Conservation (phyloP, 1,284 basidiomycete species). For the Tilletia caries region DNA sequence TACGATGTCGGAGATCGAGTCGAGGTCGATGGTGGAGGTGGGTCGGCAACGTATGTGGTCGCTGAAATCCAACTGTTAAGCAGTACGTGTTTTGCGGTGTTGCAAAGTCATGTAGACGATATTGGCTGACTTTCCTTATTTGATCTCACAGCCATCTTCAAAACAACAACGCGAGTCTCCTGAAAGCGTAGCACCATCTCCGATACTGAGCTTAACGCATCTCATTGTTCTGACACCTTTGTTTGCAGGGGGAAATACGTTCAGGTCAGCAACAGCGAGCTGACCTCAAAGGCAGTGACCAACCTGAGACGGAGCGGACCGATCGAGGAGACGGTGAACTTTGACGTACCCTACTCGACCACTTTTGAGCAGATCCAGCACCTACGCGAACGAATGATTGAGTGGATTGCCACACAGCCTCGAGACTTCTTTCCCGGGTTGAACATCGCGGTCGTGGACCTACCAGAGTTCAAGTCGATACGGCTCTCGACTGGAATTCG, state of each 20-base stretch:
- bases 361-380: slow-evolving; percentile 77
- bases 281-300: slow-evolving; percentile 51
- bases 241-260: slow-evolving; percentile 25
- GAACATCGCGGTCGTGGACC: slow-evolving; percentile 61
- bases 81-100: slow-evolving; percentile 55
- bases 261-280: slow-evolving; percentile 29
- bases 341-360: slow-evolving; percentile 71
- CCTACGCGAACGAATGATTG: slow-evolving; percentile 75
- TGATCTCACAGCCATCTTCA: slow-evolving; percentile 59
- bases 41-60: background rate
- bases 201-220: too few relatives aligned
- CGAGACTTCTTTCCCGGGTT: slow-evolving; percentile 51
- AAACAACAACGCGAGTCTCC: slow-evolving; percentile 21
- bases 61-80: slow-evolving; percentile 55
- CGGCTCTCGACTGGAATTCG: slow-evolving; percentile 76
- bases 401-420: slow-evolving; percentile 65
- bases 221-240: slow-evolving; percentile 14
- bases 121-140: background rate
- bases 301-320: slow-evolving; percentile 63
- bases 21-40: slow-evolving; percentile 54
- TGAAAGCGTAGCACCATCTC: too few relatives aligned
- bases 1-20: slow-evolving; percentile 85
- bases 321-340: slow-evolving; percentile 67
- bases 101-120: background rate
- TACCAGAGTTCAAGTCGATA: slow-evolving; percentile 77